A percentile compares a stretch with the other conserved stretches of the same genome.
Conservation (phyloP, 2,329 filamentous ascomycete species). For the Dactylonectria estremocensis region DNA sequence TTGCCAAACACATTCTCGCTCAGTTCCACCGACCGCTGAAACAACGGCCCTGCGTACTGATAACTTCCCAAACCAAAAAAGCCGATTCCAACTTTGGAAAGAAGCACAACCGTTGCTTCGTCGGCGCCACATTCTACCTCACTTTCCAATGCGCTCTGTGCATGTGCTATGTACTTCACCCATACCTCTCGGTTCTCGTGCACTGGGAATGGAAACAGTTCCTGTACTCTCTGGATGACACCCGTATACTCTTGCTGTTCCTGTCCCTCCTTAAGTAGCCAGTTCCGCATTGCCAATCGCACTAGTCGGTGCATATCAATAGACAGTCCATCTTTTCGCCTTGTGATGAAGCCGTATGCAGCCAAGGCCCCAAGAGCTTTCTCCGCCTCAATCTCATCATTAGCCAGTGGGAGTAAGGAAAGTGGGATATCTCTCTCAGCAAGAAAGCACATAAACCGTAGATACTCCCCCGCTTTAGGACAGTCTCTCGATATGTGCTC, state of each 20-base stretch:
- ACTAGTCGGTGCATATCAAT: conserved; percentile 54
- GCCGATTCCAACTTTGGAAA: neutral
- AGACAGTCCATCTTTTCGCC: conserved; percentile 32
- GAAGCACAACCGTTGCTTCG: neutral
- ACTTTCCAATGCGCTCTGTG: conserved; percentile 21
- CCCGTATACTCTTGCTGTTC: neutral
- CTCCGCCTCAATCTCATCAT: conserved; percentile 27
- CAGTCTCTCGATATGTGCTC: conserved; percentile 45
- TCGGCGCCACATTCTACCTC: conserved; percentile 4
- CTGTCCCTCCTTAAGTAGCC: conserved; percentile 39
- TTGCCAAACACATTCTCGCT: neutral
- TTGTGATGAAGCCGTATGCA: conserved; percentile 51
- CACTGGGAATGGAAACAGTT: conserved; percentile 29
- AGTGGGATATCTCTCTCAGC: conserved; percentile 49
- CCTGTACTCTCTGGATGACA: conserved; percentile 30
- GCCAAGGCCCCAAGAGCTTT: conserved; percentile 47
- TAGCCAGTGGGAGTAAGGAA: conserved; percentile 41
- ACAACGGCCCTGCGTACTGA: conserved; percentile 33
- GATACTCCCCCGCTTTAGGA: conserved; percentile 47
- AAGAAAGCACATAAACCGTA: conserved; percentile 50
- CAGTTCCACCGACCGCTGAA: neutral
- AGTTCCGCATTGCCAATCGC: conserved; percentile 49
- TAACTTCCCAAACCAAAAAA: conserved; percentile 23
- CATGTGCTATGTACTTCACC: conserved; percentile 46
- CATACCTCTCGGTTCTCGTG: conserved; percentile 40